Evolutionary conservation across 2,329 filamentous ascomycete genomes (phyloP), one percentile per base, ranked within the genome.

Genomic region (Thelonectria blattea): DNA sequence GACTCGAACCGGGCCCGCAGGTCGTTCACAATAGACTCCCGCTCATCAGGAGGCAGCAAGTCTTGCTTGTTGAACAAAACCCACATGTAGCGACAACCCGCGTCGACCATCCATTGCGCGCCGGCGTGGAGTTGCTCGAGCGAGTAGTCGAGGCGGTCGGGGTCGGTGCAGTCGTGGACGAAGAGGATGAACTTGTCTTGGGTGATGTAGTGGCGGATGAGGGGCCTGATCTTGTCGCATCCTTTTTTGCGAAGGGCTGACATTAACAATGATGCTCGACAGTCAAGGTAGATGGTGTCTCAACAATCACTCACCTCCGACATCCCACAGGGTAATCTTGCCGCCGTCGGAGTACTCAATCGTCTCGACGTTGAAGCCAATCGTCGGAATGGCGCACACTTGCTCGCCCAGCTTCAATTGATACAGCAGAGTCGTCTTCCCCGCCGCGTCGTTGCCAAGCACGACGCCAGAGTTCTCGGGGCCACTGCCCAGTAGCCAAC

Each of bases 291-390:
- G 0, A 6, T 43, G 17, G 41, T 6, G 8, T 42, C 15, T 5
- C 22, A 6, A 42, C 39, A 42, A 6, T 1, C 11, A 4, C 63
- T 54, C 14, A 73, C 72, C 72, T 63, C 72, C 72, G 9, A 73
- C 57, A 18, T 74, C 71, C 72, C 72, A 74, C 1, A 74, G 48
- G 0, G 65, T 67, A 1, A 73, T 58, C 11, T 65, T 68, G 7
- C 60, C 61, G 5, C 67, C 64, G 47, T 65, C 54, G 0, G 62
- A 34, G 43, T 65, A 60, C 2, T 68, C 63, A 0, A 93, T 88
- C 2, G 88, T 91, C 80, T 97, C 93, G 64, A 97, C 91, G 74
- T 97, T 97, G 82, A 97, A 97, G 61, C 89, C 93, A 74, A 97
- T 95, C 68, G 93, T 97, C 64, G 93, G 93, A 74, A 97, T 96